Conservation (phyloP, 805 yeast genomes). For the Candida multigemmis region DNA sequence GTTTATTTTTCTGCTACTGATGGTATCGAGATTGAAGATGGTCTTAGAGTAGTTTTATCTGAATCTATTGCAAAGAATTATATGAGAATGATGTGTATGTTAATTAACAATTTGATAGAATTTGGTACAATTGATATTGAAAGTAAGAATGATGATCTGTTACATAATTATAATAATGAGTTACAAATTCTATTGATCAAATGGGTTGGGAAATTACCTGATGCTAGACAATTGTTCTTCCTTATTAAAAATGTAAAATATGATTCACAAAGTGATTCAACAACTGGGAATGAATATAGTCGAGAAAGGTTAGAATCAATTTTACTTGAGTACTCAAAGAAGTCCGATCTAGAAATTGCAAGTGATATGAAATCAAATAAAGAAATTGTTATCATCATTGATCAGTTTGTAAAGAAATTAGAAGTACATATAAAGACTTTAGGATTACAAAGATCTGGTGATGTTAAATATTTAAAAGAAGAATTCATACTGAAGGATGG, state of each 20-base stretch:
- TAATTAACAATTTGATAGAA: conserved; percentile 46
- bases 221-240: conserved; percentile 53
- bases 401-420: conserved; percentile 7
- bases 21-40: conserved; percentile 20
- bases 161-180: conserved; percentile 48
- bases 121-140: conserved; percentile 35
- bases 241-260: conserved; percentile 11
- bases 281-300: conserved; percentile 1
- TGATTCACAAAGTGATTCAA: conserved; percentile 1
- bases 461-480: conserved; percentile 2
- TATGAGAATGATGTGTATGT: conserved; percentile 50
- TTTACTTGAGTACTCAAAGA: not conserved
- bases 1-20: conserved; percentile 21
- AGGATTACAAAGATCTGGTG: not conserved
- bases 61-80: conserved; percentile 29
- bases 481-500: not conserved
- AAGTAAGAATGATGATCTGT: conserved; percentile 17
- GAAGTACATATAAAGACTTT: conserved; percentile 7
- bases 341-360: conserved; percentile 7
- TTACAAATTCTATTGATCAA: conserved; percentile 51
- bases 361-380: conserved; percentile 8
- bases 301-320: conserved; percentile 1
- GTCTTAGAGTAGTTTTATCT: conserved; percentile 17
- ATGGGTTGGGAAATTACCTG: conserved; percentile 57
- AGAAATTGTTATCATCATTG: conserved; percentile 6